Conservation (phyloP, 2,329 filamentous ascomycete genomes). For the Talaromyces rugulosus region DNA sequence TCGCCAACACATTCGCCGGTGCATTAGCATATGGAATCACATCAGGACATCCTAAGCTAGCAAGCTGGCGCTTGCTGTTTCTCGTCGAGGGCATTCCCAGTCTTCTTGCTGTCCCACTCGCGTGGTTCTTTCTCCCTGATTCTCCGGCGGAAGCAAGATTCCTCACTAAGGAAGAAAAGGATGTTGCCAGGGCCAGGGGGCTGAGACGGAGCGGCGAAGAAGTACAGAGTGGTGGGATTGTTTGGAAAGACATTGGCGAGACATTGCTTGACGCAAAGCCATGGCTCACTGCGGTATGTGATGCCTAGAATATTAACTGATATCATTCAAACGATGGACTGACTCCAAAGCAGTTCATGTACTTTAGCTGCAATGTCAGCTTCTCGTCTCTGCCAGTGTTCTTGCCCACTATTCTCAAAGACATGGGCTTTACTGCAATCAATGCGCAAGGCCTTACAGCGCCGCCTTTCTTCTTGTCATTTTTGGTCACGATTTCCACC, state of each 20-base stretch:
- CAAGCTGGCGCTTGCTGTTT: slow-evolving; percentile 63
- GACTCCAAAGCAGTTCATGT: slow-evolving; percentile 42
- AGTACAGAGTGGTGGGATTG: slow-evolving; percentile 36
- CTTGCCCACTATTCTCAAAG: slow-evolving; percentile 57
- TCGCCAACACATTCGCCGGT: slow-evolving; percentile 77
- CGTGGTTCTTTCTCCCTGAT: slow-evolving; percentile 54
- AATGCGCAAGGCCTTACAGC: slow-evolving; percentile 68
- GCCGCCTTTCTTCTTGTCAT: slow-evolving; percentile 66
- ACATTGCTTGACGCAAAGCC: slow-evolving; percentile 44
- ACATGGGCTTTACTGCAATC: slow-evolving; percentile 65
- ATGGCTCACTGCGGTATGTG: slow-evolving; percentile 44
- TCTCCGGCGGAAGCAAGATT: slow-evolving; percentile 51
- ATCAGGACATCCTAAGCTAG: slow-evolving; percentile 52
- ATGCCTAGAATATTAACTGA: not conserved
- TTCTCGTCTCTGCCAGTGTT: slow-evolving; percentile 64
- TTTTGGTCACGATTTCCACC: slow-evolving; percentile 57
- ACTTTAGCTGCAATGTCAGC: slow-evolving; percentile 60
- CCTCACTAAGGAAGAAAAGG: slow-evolving; percentile 55
- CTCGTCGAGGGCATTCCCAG: slow-evolving; percentile 63
- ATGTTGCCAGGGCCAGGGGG: slow-evolving; percentile 52
- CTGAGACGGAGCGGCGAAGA: slow-evolving; percentile 51
- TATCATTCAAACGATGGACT: not conserved
- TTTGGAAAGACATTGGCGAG: slow-evolving; percentile 45
- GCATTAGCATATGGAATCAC: slow-evolving; percentile 64
- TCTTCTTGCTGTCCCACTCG: slow-evolving; percentile 50